A percentile compares a stretch with the other conserved stretches of the same genome.
Evolutionary conservation across 176 grass and related monocot species (phyloP).

Genomic region (Dendrocalamus sinicus): DNA sequence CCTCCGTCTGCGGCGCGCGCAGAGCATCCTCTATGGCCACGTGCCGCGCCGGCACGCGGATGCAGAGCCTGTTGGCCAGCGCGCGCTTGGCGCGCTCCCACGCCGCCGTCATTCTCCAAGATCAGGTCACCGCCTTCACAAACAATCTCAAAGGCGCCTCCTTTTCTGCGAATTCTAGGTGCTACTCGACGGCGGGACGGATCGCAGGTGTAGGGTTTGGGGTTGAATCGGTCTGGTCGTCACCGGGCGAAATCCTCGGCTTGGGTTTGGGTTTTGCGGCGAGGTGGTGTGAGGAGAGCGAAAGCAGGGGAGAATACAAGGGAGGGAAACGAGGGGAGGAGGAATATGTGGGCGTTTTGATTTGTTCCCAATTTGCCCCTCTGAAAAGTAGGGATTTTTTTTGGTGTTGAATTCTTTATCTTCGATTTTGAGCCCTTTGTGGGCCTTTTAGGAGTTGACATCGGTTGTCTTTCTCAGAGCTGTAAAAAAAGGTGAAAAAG

Average conservation of each 20-base stretch:
- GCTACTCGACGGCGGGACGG: not conserved
- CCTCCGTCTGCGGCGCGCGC: not conserved
- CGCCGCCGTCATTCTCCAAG: conserved; percentile 53
- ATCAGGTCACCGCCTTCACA: not conserved
- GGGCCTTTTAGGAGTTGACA: not conserved
- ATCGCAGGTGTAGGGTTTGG: conserved; percentile 8
- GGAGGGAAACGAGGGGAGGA: conserved; percentile 19
- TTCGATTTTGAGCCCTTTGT: not conserved
- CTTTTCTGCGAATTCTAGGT: conserved; percentile 9
- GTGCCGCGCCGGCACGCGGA: conserved; percentile 47
- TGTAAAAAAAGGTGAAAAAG: not conserved
- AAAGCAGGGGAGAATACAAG: conserved; percentile 46
- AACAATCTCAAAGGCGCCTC: not conserved
- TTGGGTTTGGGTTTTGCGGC: conserved; percentile 32
- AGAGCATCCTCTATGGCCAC: conserved; percentile 6
- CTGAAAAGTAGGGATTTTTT: not conserved
- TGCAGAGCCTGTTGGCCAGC: conserved; percentile 56
- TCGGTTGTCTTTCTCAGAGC: not conserved
- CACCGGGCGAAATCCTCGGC: not conserved
- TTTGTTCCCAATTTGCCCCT: conserved; percentile 36
- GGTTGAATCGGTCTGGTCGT: not conserved
- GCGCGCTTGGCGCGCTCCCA: conserved; percentile 70
- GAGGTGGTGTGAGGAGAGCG: conserved; percentile 39
- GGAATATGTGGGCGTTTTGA: conserved; percentile 36
- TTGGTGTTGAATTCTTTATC: not conserved